These are phyloP conservation scores for Xylariaceae sp. DNA, from an alignment of 2,329 filamentous ascomycete genomes.

Conservation along the genomic window DNA sequence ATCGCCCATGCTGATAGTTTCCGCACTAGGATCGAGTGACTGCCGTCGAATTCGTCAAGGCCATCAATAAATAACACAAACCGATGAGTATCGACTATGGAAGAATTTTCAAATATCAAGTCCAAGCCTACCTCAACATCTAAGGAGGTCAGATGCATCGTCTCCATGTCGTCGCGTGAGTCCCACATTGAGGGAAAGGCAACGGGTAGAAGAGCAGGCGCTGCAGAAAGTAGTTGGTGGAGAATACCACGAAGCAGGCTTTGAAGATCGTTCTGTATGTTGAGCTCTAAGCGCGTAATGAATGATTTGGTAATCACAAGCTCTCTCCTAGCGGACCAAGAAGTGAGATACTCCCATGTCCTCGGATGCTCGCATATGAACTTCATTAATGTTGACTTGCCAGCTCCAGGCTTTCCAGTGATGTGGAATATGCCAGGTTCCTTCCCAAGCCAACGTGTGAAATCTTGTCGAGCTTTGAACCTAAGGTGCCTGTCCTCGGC, in stretches of 20 bases:
- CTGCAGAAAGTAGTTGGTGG: too few species aligned
- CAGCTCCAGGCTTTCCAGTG: slow-evolving; percentile 37
- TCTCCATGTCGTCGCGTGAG: too few species aligned
- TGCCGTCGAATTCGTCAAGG: background rate
- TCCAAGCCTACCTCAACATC: too few species aligned
- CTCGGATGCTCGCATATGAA: slow-evolving; percentile 22
- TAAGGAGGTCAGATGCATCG: too few species aligned
- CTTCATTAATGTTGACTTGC: slow-evolving; percentile 40
- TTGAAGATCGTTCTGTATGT: too few species aligned
- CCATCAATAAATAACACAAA: background rate
- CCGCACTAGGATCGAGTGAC: background rate
- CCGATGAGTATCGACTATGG: too few species aligned
- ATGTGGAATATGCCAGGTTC: slow-evolving; percentile 32
- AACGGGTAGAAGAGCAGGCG: too few species aligned
- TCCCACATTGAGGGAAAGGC: too few species aligned
- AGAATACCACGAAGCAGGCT: too few species aligned
- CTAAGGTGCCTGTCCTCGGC: background rate
- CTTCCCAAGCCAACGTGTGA: slow-evolving; percentile 23
- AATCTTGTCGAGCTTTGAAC: slow-evolving; percentile 3
- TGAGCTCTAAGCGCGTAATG: too few species aligned
- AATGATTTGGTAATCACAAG: slow-evolving; percentile 28
- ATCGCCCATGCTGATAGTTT: background rate
- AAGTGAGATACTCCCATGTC: slow-evolving; percentile 16
- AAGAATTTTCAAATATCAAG: too few species aligned
- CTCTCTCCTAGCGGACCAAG: slow-evolving; percentile 22